Evolutionary conservation across 495 filamentous ascomycete species (phyloP), one percentile per base, ranked within the genome.

Genomic region (Penicillium daleae): DNA sequence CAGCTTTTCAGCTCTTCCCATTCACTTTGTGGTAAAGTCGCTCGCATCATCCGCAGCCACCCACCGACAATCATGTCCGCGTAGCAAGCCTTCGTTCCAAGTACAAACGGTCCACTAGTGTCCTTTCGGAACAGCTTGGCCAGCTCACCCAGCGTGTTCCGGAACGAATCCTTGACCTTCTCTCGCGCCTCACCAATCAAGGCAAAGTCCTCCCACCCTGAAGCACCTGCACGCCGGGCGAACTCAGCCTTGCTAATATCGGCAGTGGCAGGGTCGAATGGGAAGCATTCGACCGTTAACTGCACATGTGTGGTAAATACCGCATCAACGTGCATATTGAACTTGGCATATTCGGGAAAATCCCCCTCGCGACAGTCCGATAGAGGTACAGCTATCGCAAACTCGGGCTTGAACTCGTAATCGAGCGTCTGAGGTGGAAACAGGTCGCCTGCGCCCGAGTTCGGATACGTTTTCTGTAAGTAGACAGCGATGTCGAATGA

Each of bases 41-140:
- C 62, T 2, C 59, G 49, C 56, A 75, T 35, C 74, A 86, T 78
- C 37, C 76, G 68, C 78, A 89, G 54, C 87, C 87, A 89, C 19
- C 71, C 86, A 2, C 86, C 87, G 0, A 89, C 77, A 52, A 88
- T 85, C 0, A 87, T 56, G 69, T 90, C 86, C n/a, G 86, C 86
- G 82, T 88, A 86, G 56, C 60, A 77, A 1, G 80, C 66, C 68
- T 62, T 63, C 2, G 66, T 50, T 1, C 85, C 85, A 1, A 80
- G 56, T 3, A 89, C 15, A 50, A 82, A 89, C 0, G 85, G 84
- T 21, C 85, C 86, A 9, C 55, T 52, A 21, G 74, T 57, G 54
- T 74, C 63, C 64, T 65, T 68, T 61, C 37, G 5, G 49, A 80
- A 86, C n/a, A 79, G 22, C 68, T 64, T 70, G 2, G 78, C 85